Base-by-base conservation (phyloP, 345 rosid species). In the Populus tremula region DNA sequence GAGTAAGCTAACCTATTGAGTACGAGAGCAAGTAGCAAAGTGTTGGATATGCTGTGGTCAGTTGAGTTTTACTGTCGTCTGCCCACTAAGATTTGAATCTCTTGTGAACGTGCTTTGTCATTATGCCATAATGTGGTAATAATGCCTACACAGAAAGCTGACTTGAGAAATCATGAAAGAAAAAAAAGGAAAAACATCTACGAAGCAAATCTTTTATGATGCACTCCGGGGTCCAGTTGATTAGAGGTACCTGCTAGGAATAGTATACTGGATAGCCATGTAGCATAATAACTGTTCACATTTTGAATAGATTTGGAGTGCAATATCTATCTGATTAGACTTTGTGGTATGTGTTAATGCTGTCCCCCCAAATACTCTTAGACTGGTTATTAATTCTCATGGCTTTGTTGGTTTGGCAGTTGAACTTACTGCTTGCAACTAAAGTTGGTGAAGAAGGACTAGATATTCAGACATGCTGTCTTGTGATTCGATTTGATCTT, bases 371-470 rank as follows among this genome's bases (percentile, higher is more conserved):
- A 20, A 61, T 61, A 20, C 8, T 9, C 5, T 21, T 11, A 61
- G 20, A 31, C 62, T 54, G 36, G 35, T 41, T 43, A 47, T 49
- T 69, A 16, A 41, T 76, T 27, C 59, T 53, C n/a, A 11, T 20
- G 53, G 50, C 21, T 20, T 76, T 81, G 56, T 63, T 85, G 73
- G 53, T 81, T 83, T 84, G 47, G 81, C 88, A 95, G 99, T 91
- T 95, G 87, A 95, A 95, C 90, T 86, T 95, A 75, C 81, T 91
- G 87, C 89, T 94, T 79, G 99, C 99, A 72, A 93, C 99, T 49
- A 95, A 91, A 89, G 97, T 95, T 63, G 99, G 96, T 81, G 98
- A 94, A 88, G 98, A 94, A 86, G 99, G 99, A 77, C 98, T 93
- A 75, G 99, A 93, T 84, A 91, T 95, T 78, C 97, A 91, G 88